Evolutionary conservation across 148 eudicot species (phyloP).

Genomic region (Vaccinium corymbosum): DNA sequence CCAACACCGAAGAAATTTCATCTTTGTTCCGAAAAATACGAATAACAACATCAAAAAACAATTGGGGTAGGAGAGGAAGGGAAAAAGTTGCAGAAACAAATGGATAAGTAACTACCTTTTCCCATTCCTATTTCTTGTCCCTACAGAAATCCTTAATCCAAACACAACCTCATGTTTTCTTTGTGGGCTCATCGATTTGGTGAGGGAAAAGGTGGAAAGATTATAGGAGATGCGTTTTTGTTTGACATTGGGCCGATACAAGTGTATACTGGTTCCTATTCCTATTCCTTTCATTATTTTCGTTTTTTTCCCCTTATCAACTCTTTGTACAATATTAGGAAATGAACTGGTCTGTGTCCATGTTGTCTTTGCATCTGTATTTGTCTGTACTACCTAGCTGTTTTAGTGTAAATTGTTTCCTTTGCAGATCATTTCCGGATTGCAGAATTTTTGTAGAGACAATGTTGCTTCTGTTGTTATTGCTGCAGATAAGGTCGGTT

Average conservation of each 20-base stretch:
- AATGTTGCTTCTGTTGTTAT: conserved; percentile 86
- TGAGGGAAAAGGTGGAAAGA: not conserved
- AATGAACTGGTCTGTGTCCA: not conserved
- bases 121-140: not conserved
- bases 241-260: not conserved
- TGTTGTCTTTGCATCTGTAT: not conserved
- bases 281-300: not conserved
- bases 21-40: too few species aligned
- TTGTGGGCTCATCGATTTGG: not conserved
- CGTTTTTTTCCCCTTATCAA: not conserved
- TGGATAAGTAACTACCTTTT: not conserved
- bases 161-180: not conserved
- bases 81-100: too few species aligned
- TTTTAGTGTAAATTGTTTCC: not conserved
- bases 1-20: not conserved
- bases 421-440: conserved; percentile 79
- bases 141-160: not conserved
- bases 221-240: not conserved
- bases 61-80: too few species aligned
- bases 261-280: not conserved
- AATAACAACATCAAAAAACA: too few species aligned
- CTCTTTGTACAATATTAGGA: too few species aligned
- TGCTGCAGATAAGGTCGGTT: conserved; percentile 85
- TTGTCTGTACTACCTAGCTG: not conserved
- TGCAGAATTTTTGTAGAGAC: conserved; percentile 74